These are phyloP conservation scores for Tuctoria greenei DNA, from an alignment of 176 grass and related monocot genomes.

Conservation along the genomic window DNA sequence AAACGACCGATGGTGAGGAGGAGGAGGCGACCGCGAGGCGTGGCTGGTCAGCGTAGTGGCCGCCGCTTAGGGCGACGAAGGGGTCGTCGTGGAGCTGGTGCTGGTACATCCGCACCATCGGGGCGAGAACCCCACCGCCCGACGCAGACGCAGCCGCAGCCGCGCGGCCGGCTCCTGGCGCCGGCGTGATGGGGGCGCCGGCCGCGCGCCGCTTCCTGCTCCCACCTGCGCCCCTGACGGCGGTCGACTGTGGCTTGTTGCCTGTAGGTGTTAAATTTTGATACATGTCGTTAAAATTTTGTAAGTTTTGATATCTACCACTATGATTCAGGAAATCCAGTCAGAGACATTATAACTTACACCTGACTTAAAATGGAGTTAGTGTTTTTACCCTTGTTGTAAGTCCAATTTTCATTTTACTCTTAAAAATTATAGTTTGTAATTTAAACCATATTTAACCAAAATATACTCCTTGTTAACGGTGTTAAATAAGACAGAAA, in stretches of 20 bases:
- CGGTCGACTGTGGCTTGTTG: conserved; percentile 21
- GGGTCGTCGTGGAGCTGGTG: conserved; percentile 58
- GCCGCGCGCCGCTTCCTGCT: conserved; percentile 39
- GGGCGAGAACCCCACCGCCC: conserved; percentile 28
- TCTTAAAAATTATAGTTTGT: no score
- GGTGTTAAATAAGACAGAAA: no score
- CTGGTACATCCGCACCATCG: conserved; percentile 55
- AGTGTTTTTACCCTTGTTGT: no score
- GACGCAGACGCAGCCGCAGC: conserved; percentile 27
- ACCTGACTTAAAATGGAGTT: no score
- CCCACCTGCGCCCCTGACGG: conserved; percentile 34
- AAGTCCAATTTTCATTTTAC: no score
- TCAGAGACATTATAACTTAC: no score
- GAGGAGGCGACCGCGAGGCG: conserved; percentile 19
- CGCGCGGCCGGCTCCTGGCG: conserved; percentile 25
- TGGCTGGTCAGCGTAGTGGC: conserved; percentile 45
- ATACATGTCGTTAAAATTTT: no score
- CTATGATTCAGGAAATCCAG: no score
- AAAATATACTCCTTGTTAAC: no score
- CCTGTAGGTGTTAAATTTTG: conserved; percentile 38
- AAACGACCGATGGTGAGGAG: conserved; percentile 2
- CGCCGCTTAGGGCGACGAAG: conserved; percentile 31
- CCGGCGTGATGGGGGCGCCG: conserved; percentile 29
- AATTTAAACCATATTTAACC: no score
- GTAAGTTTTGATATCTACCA: no score